phyloP scores from a whole-genome alignment of 257 asterid genomes.

The Nicotiana paniculata region DNA sequence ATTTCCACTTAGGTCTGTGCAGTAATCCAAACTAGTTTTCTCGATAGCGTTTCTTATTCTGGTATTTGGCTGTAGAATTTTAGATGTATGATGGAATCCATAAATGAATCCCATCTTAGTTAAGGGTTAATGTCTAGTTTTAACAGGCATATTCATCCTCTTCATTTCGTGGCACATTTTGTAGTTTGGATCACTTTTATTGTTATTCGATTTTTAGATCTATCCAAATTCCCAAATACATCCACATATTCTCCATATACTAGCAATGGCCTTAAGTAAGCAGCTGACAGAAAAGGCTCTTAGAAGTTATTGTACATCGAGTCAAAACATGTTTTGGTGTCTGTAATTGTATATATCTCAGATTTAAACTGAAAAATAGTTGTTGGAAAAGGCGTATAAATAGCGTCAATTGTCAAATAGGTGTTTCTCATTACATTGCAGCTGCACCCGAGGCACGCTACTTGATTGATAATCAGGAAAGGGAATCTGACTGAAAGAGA shows the following conservation, averaged over 20 bases:
- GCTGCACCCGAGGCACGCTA: too few species aligned
- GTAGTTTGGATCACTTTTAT: background rate
- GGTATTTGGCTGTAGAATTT: slow-evolving; percentile 22
- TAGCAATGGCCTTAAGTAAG: background rate
- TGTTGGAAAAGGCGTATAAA: too few species aligned
- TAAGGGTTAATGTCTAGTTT: background rate
- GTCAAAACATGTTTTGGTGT: too few species aligned
- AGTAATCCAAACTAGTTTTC: slow-evolving; percentile 21
- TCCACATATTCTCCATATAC: background rate
- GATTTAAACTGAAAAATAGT: too few species aligned
- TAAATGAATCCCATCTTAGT: background rate
- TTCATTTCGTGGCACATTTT: background rate
- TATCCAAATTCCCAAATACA: background rate
- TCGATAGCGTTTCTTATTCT: slow-evolving; percentile 12
- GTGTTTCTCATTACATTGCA: too few species aligned
- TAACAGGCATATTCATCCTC: background rate
- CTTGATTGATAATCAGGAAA: too few species aligned
- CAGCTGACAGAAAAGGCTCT: background rate
- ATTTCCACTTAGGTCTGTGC: slow-evolving; percentile 23
- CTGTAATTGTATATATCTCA: too few species aligned
- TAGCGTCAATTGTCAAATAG: too few species aligned
- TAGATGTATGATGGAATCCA: slow-evolving; percentile 15
- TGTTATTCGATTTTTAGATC: background rate
- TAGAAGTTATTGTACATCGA: too few species aligned
- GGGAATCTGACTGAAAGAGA: too few species aligned